Base-by-base conservation (phyloP, 2,329 filamentous ascomycete genomes). In the Pochonia chlamydosporia region DNA sequence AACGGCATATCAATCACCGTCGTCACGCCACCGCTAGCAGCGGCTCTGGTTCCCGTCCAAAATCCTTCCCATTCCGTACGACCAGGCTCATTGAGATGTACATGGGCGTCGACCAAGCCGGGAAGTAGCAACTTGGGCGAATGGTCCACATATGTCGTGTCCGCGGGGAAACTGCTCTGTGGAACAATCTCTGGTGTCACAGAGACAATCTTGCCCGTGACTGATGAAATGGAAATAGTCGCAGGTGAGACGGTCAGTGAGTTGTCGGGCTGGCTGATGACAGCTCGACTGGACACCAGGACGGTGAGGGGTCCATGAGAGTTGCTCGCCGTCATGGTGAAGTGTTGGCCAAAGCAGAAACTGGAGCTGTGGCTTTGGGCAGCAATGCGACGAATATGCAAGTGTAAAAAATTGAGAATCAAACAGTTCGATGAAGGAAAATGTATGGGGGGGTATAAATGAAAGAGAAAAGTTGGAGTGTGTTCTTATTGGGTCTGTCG, bases 31-130 rank as follows among this genome's bases (percentile, higher is more conserved):
- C 93, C 93, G 58, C 92, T 95, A 10, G 93, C 93, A 4, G 93
- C 93, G 28, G 93, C 93, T 58, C 88, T 81, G 21, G 93, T 97
- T 42, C 93, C 93, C 1, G 91, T 96, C 73, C 85, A 87, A 74
- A 99, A 99, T 10, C 93, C 93, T 64, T 99, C 93, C 93, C 93
- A 97, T 78, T 96, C 92, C 44, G 92, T 96, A 48, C 93, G 81
- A 36, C 93, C 93, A 1, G 93, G 93, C 70, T 99, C 93, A 62
- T 97, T 97, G 57, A 97, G 81, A 70, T 99, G 93, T 31, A 99
- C 93, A 65, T 99, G 93, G 30, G 93, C 92, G 65, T 99, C 93
- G 16, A 99, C 92, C 25, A 99, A 75, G 18, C 93, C 93, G 0
- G 93, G 93, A 28, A 97, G 76, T 33, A 99, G 74, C 40, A 97